These are phyloP conservation scores for Colletotrichum melonis DNA, from an alignment of 2,329 filamentous ascomycete genomes.

Conservation along the genomic window DNA sequence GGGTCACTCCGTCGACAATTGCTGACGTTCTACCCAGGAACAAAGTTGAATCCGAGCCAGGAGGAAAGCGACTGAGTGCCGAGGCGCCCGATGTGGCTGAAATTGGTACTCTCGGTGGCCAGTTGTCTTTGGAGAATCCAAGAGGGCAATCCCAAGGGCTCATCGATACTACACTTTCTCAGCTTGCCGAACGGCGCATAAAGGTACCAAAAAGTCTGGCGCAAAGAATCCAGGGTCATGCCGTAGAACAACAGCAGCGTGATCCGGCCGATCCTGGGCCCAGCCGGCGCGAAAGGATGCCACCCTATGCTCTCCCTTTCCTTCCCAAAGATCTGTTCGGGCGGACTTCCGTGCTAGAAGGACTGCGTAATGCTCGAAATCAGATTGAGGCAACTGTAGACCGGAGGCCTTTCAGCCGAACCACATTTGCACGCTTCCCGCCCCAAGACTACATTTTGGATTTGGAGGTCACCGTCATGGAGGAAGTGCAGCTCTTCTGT, in stretches of 20 bases:
- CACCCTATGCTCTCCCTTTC: background rate
- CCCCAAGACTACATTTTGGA: conserved; percentile 10
- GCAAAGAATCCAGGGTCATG: background rate
- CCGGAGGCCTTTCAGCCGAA: background rate
- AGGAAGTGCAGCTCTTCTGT: conserved; percentile 18
- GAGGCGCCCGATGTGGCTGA: conserved; percentile 7
- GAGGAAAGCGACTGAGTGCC: background rate
- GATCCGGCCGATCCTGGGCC: background rate
- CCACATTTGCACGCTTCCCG: conserved; percentile 1
- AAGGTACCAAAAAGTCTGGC: background rate
- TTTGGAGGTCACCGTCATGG: conserved; percentile 9
- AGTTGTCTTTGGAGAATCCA: background rate
- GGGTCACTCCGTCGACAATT: background rate
- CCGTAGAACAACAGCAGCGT: background rate
- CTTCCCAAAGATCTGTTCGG: background rate
- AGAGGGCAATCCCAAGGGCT: background rate
- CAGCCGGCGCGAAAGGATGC: background rate
- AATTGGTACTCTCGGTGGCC: background rate
- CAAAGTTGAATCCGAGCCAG: background rate
- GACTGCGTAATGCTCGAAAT: background rate
- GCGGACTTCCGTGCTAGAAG: background rate
- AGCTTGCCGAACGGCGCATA: background rate
- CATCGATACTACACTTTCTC: background rate
- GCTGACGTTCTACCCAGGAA: conserved; percentile 12
- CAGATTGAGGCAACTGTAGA: background rate